These are phyloP conservation scores for Diaporthe longicolla DNA, from an alignment of 2,329 filamentous ascomycete species.

Conservation along the genomic window DNA sequence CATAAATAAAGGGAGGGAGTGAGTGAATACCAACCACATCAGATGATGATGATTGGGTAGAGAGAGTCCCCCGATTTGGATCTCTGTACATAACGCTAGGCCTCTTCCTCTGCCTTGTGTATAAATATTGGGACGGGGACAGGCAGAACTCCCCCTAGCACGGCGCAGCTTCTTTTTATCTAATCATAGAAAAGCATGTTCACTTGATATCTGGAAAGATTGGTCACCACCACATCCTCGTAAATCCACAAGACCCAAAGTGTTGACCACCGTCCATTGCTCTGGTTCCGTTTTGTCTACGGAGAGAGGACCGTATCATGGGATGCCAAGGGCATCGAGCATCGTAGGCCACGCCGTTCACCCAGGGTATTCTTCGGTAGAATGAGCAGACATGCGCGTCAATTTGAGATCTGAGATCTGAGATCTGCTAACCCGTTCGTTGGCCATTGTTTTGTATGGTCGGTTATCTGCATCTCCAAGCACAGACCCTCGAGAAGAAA, in stretches of 20 bases:
- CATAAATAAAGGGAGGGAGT: too few species aligned
- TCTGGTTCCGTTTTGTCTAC: neutral
- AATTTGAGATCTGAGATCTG: neutral
- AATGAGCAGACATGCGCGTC: neutral
- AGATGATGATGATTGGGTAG: neutral
- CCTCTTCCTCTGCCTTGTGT: neutral
- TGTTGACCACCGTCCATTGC: neutral
- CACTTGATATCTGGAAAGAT: neutral
- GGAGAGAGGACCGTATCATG: neutral
- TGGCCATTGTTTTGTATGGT: too few species aligned
- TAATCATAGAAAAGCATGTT: slow-evolving; percentile 29
- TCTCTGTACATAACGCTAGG: slow-evolving; percentile 29
- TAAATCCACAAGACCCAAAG: neutral
- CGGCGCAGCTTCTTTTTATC: slow-evolving; percentile 11
- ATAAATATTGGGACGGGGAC: slow-evolving; percentile 6
- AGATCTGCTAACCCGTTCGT: too few species aligned
- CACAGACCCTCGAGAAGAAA: too few species aligned
- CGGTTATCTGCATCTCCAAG: neutral
- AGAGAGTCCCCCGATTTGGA: neutral
- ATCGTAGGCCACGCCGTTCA: neutral
- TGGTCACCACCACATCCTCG: too few species aligned
- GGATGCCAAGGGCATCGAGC: too few species aligned
- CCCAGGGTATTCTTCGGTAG: neutral
- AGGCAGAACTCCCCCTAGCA: neutral
- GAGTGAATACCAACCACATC: neutral